Base-by-base conservation (phyloP, 1,284 basidiomycete species). In the Singerocomus inundabilis region DNA sequence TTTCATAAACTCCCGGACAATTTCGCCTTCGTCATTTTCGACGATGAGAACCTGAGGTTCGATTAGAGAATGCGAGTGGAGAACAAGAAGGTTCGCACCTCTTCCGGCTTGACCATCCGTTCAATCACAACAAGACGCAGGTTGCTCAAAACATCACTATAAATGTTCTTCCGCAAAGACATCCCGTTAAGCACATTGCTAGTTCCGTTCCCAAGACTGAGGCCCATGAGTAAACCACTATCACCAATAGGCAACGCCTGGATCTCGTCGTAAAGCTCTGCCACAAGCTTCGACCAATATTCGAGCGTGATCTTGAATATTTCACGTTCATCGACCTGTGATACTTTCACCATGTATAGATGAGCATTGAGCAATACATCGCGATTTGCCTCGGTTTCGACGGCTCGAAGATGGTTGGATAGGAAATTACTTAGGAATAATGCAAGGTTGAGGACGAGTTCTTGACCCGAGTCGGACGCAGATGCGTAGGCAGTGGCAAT, bases 301-400 rank as follows among this genome's bases (percentile, higher is more conserved):
- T 99, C 97, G 62, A 99, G 75, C 63, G 95, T 98, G 63, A 99
- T 98, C 74, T 99, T 99, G 85, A 99, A 99, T 55, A 99, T 88
- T 70, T 99, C 97, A 47, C 96, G 85, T 69, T 99, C 97, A 62
- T 98, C 96, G 26, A 99, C 97, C 61, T 96, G 95, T 0, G 93
- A 96, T 40, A 99, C 88, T 72, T 99, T 99, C 70, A 99, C 93
- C 80, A 99, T 92, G 73, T 99, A 99, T 30, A 98, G 76, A 72
- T 99, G 97, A 1, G 96, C 94, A 66, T 98, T 98, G 52, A 97
- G 81, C 21, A 99, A 79, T 1, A 99, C 90, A 63, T 98, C 95
- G 47, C 92, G 91, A 67, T 96, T 93, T 48, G 84, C 76, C 54
- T 94, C 90, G 11, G 88, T 93, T 72, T 99, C 97, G 40, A 99